A percentile compares a stretch with the other conserved stretches of the same genome.
Conservation (phyloP, 129 eudicot species). For the Flaveria robusta region DNA sequence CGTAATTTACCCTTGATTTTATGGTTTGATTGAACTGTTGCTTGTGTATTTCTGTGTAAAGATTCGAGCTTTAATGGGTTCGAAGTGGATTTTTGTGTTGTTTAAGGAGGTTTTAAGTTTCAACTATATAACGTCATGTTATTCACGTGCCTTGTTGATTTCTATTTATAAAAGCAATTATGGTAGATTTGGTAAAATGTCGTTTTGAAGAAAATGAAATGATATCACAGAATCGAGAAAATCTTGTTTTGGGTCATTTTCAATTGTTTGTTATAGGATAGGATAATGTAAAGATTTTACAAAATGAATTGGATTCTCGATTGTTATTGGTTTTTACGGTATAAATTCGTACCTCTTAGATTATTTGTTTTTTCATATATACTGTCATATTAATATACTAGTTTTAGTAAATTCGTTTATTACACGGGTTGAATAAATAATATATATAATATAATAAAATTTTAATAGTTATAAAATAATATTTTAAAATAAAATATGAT, state of each 20-base stretch:
- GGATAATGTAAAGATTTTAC: not conserved
- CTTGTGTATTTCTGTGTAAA: conserved; percentile 30
- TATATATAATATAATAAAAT: no score
- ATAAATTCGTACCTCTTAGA: no score
- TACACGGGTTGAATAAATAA: no score
- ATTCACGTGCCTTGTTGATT: not conserved
- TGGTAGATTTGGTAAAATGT: conserved; percentile 27
- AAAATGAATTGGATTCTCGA: not conserved
- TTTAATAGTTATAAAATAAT: no score
- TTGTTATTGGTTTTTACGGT: not conserved
- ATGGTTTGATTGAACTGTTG: not conserved
- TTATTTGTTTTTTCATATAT: no score
- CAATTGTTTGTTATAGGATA: not conserved
- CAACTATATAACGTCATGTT: not conserved
- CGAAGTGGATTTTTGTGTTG: conserved; percentile 89
- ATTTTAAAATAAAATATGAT: no score
- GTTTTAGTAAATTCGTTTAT: no score
- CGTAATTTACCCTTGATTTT: no score
- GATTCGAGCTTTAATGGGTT: conserved; percentile 44
- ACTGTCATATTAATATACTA: no score
- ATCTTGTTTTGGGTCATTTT: conserved; percentile 15
- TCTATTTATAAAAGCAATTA: conserved; percentile 28
- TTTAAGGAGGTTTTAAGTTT: not conserved
- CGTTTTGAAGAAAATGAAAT: conserved; percentile 18
- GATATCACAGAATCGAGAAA: not conserved